Percentiles rank a stretch among this genome's conserved stretches.
Conservation (phyloP, 2,329 filamentous ascomycete species). For the Diaporthe australafricana region DNA sequence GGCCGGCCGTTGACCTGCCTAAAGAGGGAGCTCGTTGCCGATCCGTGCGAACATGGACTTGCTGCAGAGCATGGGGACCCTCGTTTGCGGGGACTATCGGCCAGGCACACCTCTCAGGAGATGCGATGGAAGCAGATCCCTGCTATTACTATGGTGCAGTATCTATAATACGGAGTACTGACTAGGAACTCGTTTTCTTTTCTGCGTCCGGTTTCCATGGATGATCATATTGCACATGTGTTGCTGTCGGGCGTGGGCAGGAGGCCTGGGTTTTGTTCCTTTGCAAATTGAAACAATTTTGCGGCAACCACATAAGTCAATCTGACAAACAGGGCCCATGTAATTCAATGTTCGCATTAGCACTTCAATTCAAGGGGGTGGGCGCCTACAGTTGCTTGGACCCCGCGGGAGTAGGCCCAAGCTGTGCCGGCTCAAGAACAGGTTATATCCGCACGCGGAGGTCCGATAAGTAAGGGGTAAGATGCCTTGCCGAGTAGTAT, state of each 20-base stretch:
- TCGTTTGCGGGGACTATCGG: not conserved
- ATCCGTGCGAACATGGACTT: not conserved
- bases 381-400: not conserved
- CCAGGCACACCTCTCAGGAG: not conserved
- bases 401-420: too few relatives aligned
- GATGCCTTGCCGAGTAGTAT: too few relatives aligned
- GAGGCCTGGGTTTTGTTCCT: too few relatives aligned
- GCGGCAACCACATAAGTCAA: too few relatives aligned
- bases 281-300: too few relatives aligned
- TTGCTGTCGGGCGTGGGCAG: not conserved
- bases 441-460: not conserved
- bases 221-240: not conserved
- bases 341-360: too few relatives aligned
- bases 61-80: not conserved
- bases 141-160: not conserved
- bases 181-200: not conserved
- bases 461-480: too few relatives aligned
- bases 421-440: not conserved
- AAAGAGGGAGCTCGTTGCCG: conserved; percentile 6
- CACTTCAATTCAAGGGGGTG: too few relatives aligned
- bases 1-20: not conserved
- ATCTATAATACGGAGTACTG: too few relatives aligned
- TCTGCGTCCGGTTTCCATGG: not conserved
- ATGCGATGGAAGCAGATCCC: not conserved
- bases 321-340: too few relatives aligned